A percentile compares a stretch with the other conserved stretches of the same genome.
Evolutionary conservation across 108 stramenopile genomes (phyloP).

Genomic region (Schizochytrium sp.): DNA sequence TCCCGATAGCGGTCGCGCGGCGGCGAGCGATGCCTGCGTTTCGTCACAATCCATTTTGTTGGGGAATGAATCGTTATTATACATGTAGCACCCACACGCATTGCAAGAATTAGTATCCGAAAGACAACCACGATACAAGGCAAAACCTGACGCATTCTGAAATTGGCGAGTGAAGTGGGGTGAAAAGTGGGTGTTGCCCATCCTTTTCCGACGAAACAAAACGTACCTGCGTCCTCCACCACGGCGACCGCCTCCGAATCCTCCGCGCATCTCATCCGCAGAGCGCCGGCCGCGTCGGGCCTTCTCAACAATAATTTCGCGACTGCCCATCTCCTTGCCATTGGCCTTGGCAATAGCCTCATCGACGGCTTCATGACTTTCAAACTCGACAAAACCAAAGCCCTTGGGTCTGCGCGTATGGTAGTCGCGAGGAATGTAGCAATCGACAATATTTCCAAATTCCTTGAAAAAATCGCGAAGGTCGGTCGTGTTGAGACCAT

Average conservation of each 20-base stretch:
- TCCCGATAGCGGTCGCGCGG: neutral
- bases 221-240: neutral
- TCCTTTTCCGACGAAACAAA: neutral
- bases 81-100: too few relatives aligned
- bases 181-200: too few relatives aligned
- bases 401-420: neutral
- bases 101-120: too few relatives aligned
- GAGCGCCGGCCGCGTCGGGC: neutral
- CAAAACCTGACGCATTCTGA: too few relatives aligned
- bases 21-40: neutral
- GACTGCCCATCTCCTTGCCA: neutral
- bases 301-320: neutral
- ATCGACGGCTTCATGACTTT: neutral
- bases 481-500: neutral
- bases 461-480: neutral
- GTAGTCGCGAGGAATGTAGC: neutral
- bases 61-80: too few relatives aligned
- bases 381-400: slow-evolving; percentile 11
- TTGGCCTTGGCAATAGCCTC: neutral
- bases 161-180: too few relatives aligned
- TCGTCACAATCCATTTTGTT: too few relatives aligned
- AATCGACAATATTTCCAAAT: neutral
- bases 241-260: neutral
- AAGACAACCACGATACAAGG: too few relatives aligned
- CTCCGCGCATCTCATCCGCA: neutral